Evolutionary conservation across 23 red algal species (phyloP), one percentile per base, ranked within the genome.

Genomic region (Gracilaria gracilis): DNA sequence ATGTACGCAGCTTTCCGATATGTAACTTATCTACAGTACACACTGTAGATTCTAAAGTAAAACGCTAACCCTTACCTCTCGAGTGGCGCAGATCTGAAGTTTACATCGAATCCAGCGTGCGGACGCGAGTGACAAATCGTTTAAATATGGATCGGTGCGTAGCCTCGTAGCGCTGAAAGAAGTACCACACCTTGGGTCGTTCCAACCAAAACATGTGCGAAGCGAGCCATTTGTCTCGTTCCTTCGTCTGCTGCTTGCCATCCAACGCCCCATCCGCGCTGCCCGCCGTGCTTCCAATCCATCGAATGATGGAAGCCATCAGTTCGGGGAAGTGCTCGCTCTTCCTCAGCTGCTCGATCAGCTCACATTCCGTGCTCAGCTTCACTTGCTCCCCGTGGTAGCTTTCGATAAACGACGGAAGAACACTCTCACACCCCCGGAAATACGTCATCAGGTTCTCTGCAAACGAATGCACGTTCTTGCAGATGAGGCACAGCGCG

Each of bases 151-250:
- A 54, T 23, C 84, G 62, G 29, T 87, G 84, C 16, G 84, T 72
- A 13, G 46, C 66, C 14, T 87, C 84, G 33, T 87, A 87, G 20
- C 67, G 65, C 5, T 59, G 64, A 0, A 57, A 70, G 25, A 87
- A 87, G 24, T 74, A 48, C 51, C 51, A 70, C 19, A 87, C 44
- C 40, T 71, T 74, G 12, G 51, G 84, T 16, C 84, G 84, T 23
- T 87, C 84, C 23, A 87, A 31, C 84, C 84, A 87, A 38, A 87
- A 87, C 67, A 87, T 8, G 20, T 87, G 84, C 50, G 62, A 37
- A 0, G 32, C 67, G 13, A 87, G 65, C 84, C 84, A 87, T 57
- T 54, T 75, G 2, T 87, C 84, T 28, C 84, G 64, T 7, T 53
- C 67, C 20, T 51, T 75, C 39, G 65, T 64, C 37, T 82, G 79